Evolutionary conservation across 1,284 basidiomycete species (phyloP).

Genomic region (Mycocalia duriaeana): DNA sequence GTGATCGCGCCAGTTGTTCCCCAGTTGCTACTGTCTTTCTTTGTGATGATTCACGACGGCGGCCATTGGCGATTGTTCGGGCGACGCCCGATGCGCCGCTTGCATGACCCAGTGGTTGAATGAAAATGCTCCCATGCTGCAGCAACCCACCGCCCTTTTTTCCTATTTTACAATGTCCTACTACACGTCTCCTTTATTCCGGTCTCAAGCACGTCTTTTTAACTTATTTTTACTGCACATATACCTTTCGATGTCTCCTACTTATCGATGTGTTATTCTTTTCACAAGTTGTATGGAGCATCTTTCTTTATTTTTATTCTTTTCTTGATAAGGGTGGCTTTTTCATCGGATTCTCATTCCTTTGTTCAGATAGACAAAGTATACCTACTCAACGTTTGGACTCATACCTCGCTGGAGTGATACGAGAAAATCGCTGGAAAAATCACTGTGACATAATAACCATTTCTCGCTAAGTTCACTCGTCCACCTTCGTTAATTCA

Average conservation of each 20-base stretch:
- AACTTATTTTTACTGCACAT: slow-evolving; percentile 1
- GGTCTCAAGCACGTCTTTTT: not conserved
- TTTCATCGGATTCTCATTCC: no score
- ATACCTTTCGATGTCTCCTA: not conserved
- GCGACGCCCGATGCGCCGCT: no score
- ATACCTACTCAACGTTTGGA: no score
- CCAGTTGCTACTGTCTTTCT: not conserved
- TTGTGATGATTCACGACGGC: not conserved
- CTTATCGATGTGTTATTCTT: not conserved
- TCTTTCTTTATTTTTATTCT: no score
- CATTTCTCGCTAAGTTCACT: no score
- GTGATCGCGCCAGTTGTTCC: slow-evolving; percentile 33
- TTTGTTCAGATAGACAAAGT: no score
- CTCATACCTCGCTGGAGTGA: no score
- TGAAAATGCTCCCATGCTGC: not conserved
- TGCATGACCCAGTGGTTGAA: not conserved
- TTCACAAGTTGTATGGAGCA: not conserved
- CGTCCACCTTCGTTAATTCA: no score
- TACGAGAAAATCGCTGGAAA: no score
- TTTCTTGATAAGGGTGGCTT: no score
- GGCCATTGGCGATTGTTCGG: no score
- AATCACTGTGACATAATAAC: no score
- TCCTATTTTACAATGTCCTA: not conserved
- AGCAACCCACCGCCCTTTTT: not conserved
- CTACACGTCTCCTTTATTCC: not conserved